Evolutionary conservation across 139 green algal species (phyloP), one percentile per base, ranked within the genome.

Genomic region (Yamagishiella unicocca): DNA sequence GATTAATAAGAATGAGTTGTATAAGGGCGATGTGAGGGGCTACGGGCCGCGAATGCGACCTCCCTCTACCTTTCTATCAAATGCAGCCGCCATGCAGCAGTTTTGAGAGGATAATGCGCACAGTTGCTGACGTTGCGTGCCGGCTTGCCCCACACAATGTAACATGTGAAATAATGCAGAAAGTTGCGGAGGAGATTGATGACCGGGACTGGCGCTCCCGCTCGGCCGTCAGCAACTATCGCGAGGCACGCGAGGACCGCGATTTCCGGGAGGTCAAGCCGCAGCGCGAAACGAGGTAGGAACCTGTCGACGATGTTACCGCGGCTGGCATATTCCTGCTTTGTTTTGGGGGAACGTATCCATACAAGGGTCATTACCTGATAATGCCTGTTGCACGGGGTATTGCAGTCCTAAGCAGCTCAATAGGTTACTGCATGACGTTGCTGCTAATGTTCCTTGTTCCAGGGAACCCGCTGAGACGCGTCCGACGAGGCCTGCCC

Each of bases 141-240:
- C n/a, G n/a, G n/a, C n/a, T n/a, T n/a, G n/a, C n/a, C n/a, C n/a
- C n/a, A n/a, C n/a, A n/a, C n/a, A n/a, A n/a, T 33, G 2, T 50
- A 19, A 42, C 66, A 43, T 4, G 1, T 1, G 12, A 43, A 58
- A 42, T 45, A 25, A 14, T 38, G 35, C 54, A 90, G 89, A 92
- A 93, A 90, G 88, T 92, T 38, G 90, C 91, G 25, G 93, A 95
- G 75, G 91, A 94, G 45, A 85, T 89, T 10, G 94, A 96, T 45
- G 92, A 93, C 61, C 85, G 94, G 10, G 94, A 97, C 79, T 97
- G 95, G 95, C 95, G 94, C 53, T 87, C 90, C 0, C 91, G 94
- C 2, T 72, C 66, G 2, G 33, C n/a, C 19, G 67, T 71, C 1
- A 71, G 43, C 80, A 86, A 77, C 38, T 85, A 85, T n/a, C 79